Conservation (phyloP, 805 yeast genomes). For the Wickerhamiella australiensis region DNA sequence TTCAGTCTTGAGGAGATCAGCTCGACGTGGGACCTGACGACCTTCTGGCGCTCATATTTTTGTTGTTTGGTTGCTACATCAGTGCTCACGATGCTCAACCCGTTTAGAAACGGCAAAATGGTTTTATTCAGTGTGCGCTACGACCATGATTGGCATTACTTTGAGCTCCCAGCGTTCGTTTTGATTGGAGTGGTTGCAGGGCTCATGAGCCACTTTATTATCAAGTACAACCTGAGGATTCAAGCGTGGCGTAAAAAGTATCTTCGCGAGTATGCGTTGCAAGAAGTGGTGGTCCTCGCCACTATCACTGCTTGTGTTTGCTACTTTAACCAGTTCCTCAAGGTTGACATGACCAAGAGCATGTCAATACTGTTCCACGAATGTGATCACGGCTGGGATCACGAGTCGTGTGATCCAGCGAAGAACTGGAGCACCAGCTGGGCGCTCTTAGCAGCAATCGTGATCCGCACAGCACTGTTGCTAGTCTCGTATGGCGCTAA, state of each 20-base stretch:
- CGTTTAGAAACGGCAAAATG: conserved; percentile 88
- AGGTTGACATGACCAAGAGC: conserved; percentile 86
- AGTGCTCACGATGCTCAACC: conserved; percentile 67
- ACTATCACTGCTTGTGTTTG: conserved; percentile 61
- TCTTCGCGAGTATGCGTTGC: conserved; percentile 44
- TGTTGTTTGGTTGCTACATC: conserved; percentile 83
- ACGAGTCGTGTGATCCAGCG: conserved; percentile 24
- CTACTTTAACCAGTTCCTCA: conserved; percentile 70
- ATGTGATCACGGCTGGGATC: conserved; percentile 44
- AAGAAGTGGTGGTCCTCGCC: conserved; percentile 61
- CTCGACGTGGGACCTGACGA: conserved; percentile 54
- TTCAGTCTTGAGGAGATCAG: conserved; percentile 89
- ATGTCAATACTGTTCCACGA: conserved; percentile 85
- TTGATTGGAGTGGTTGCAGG: conserved; percentile 87
- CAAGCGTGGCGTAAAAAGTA: conserved; percentile 67
- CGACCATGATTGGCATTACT: conserved; percentile 73
- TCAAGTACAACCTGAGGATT: conserved; percentile 61
- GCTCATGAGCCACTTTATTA: conserved; percentile 65
- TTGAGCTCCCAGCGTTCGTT: conserved; percentile 66
- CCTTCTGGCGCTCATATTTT: conserved; percentile 85
- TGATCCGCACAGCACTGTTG: conserved; percentile 57
- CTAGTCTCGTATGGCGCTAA: conserved; percentile 82
- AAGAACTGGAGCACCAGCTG: conserved; percentile 30
- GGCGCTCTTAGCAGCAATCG: conserved; percentile 57
- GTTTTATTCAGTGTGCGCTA: conserved; percentile 88